Evolutionary conservation across 208 protist genomes (phyloP), one percentile per base, ranked within the genome.

Genomic region (Trypanosoma lewisi): DNA sequence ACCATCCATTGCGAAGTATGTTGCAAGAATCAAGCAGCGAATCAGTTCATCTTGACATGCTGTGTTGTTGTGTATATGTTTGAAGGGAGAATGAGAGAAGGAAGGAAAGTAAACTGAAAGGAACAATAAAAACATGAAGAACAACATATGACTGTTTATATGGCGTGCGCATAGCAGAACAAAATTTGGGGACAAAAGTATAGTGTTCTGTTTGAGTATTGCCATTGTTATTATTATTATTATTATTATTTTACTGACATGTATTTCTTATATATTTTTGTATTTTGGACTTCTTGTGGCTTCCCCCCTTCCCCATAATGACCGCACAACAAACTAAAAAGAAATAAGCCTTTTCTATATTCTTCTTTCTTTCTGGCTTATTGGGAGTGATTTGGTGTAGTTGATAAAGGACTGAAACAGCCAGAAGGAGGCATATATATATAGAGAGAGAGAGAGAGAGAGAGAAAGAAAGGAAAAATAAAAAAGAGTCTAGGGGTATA

Each of bases 1-100:
- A 55, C 62, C 82, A 33, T 88, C 84, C 4, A 89, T 86, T 27
- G 62, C 82, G 39, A 93, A 89, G 67, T 96, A 96, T 55, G 69
- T 85, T 47, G 63, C 48, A 4, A 63, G 78, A 17, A 80, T 88
- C 17, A 84, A 77, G 45, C 70, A 88, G 33, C 49, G 77, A 45
- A 63, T 68, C 19, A 23, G 50, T 48, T 48, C 42, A 30, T 12
- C 52, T 14, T 68, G 37, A 63, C 11, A 65, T 34, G n/a, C n/a
- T n/a, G 21, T 53, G 2, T 47, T 45, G 23, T 64, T 61, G 3
- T 51, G 27, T 42, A 28, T 31, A 14, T 30, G 0, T 44, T 42
- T 51, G 34, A n/a, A 37, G 23, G 2, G 41, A 36, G 19, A 36
- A 0, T 8, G 16, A 33, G 23, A 23, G 7, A n/a, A 21, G 27